Base-by-base conservation (phyloP, 208 protist species). In the Angomonas deanei region DNA sequence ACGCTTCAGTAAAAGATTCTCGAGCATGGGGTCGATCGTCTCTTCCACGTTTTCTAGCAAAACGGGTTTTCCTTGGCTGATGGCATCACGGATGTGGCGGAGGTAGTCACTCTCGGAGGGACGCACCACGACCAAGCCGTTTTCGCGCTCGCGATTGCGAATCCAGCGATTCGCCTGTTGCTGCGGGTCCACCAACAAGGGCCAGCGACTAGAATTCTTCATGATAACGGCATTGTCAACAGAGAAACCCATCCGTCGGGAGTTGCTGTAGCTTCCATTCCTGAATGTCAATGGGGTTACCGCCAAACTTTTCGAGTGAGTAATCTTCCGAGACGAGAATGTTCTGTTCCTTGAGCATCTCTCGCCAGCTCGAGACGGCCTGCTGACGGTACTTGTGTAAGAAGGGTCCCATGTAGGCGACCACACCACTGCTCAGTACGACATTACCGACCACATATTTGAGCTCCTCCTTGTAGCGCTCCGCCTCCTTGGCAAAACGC, bases 331-430 rank as follows among this genome's bases (percentile, higher is more conserved):
- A 87, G 49, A 94, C 84, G 32, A 80, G 72, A 57, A 97, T 90
- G 61, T 73, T 61, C 26, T 82, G 50, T 32, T 81, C 70, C 50
- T 78, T 70, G 63, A 93, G 93, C 73, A 88, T 77, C 6, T 65
- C 46, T 21, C 85, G 61, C 94, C 96, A 98, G 26, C 62, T 71
- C 28, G 56, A 42, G 17, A 97, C 69, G 3, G 84, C 73, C 48
- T 76, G 62, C 38, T 80, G 26, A 54, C 98, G 91, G 80, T 97
- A 99, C 66, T 92, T 83, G 62, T 91, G 77, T 38, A 95, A 84
- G 65, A 99, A 99, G 1, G 96, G 88, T 1, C 98, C 98, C 60
- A 98, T 74, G 84, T 99, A 99, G 6, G 94, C 92, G 21, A 99
- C 79, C 10, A 98, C 90, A 30, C 92, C 97, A 11, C 96, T 70